Base-by-base conservation (phyloP, 192 early-diverging fungal genomes). In the Diversispora epigaea region DNA sequence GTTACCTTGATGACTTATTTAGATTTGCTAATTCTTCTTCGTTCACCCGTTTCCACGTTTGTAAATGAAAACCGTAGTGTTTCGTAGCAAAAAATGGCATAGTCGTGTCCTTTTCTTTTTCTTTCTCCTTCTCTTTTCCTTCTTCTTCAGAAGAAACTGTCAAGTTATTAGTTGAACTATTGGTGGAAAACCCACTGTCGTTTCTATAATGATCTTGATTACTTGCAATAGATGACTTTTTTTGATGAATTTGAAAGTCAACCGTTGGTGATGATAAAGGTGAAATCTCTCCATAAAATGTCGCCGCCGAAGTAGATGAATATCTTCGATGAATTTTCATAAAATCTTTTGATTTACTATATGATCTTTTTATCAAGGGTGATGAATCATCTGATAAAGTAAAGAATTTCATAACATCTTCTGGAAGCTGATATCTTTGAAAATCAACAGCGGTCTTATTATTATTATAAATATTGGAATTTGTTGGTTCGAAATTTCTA, bases 351-450 rank as follows among this genome's bases (percentile, higher is more conserved):
- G 68, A 55, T 19, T 21, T 52, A 19, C 50, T n/a, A 40, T 15
- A 52, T 9, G 68, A 71, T 41, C 39, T 71, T 6, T 52, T 52
- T 14, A 49, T n/a, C 32, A 46, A 10, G 19, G 41, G 32, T 8
- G 47, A 55, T 8, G 68, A 71, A 11, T 52, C 68, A 17, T 71
- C 68, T 2, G 22, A 9, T 11, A 12, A 2, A 8, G 15, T 40
- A 40, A 71, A 71, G 41, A 71, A 71, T 40, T 19, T 71, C 40
- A 71, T 71, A 17, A 71, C 68, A 46, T 71, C 68, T 10, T 71
- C 68, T 19, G 68, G 68, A 17, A 71, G 68, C 15, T 71, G 19
- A 71, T 71, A 71, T 39, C 68, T 39, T 52, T 17, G 68, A 14
- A 71, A 41, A 56, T 71, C 68, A 43, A 55, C 9, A 17, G 49